Percentiles rank a stretch among this genome's conserved stretches.
phyloP scores from a whole-genome alignment of 2,329 filamentous ascomycete species.

The Thielaviopsis cerberus region DNA sequence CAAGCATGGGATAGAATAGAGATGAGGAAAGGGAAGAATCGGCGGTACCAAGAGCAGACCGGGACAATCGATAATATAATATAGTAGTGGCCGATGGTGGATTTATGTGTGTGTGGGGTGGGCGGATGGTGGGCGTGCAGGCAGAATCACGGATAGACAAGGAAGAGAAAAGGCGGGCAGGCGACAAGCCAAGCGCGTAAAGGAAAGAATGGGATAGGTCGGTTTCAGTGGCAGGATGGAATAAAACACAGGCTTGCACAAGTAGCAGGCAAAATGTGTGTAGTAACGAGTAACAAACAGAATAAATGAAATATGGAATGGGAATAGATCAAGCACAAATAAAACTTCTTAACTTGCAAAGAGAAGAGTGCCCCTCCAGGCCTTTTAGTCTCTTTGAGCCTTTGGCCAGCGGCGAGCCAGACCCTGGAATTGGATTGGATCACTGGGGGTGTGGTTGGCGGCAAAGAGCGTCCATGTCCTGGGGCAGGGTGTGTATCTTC shows the following conservation, averaged over 20 bases:
- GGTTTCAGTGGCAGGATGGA: neutral
- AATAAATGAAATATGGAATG: neutral
- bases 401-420: neutral
- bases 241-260: neutral
- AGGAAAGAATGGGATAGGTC: neutral
- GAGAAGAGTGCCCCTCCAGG: neutral
- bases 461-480: neutral
- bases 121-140: neutral
- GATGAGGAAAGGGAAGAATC: neutral
- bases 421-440: neutral
- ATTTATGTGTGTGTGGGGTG: neutral
- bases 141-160: neutral
- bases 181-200: conserved; percentile 4
- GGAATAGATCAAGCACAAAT: neutral
- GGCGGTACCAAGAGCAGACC: neutral
- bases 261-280: neutral
- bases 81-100: neutral
- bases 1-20: neutral
- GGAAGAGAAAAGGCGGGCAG: neutral
- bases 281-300: too few relatives aligned
- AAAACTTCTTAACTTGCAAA: neutral
- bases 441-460: neutral
- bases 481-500: neutral
- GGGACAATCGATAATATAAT: neutral
- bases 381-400: neutral